Conservation (phyloP, 1,284 basidiomycete genomes). For the Amylostereum areolatum region DNA sequence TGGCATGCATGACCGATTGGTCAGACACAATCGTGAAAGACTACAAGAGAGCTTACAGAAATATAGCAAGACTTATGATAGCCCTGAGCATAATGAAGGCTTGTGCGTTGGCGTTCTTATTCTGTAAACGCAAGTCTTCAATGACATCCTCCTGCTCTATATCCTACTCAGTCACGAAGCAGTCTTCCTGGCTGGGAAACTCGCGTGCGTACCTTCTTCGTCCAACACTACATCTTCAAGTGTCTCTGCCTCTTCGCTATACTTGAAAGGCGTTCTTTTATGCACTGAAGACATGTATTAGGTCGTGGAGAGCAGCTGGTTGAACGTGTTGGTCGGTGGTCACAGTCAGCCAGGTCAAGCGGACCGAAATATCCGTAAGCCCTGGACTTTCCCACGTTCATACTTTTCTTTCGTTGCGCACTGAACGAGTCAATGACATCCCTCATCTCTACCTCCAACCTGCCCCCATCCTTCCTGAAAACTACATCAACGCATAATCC, state of each 20-base stretch:
- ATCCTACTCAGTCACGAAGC: constrained; percentile 22
- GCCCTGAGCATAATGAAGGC: constrained; percentile 16
- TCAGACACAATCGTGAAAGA: not conserved
- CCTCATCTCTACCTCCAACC: no score
- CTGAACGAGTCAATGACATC: not conserved
- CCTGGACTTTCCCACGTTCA: not conserved
- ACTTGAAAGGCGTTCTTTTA: constrained; percentile 37
- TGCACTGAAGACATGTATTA: constrained; percentile 28
- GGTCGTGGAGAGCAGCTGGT: not conserved
- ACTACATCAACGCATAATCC: not conserved
- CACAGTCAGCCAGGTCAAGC: not conserved
- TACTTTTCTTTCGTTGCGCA: constrained; percentile 13
- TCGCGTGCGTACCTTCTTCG: not conserved
- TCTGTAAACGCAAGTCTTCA: not conserved
- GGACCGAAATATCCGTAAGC: not conserved
- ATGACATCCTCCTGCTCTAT: constrained; percentile 18
- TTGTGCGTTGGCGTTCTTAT: not conserved
- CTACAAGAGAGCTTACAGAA: not conserved
- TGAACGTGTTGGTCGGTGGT: not conserved
- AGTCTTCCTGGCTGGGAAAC: not conserved
- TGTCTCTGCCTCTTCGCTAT: not conserved
- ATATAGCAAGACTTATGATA: constrained; percentile 47
- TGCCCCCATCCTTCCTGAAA: not conserved
- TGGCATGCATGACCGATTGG: constrained; percentile 30
- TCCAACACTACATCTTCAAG: not conserved